A percentile compares a stretch with the other conserved stretches of the same genome.
phyloP scores from a whole-genome alignment of 306 rosid genomes.

The Cicer bijugum region DNA sequence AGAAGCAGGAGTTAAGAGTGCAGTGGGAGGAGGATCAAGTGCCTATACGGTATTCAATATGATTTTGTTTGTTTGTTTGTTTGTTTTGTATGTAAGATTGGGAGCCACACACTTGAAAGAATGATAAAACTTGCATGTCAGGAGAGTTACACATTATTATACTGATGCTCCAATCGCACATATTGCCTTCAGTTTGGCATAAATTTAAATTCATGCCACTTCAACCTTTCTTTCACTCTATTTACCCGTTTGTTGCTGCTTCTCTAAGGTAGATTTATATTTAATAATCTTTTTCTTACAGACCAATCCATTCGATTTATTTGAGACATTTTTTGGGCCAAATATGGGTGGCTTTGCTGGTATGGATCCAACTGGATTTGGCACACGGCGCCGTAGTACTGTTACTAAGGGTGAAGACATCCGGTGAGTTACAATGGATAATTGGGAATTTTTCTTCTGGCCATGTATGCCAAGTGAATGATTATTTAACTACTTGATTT shows the following conservation, averaged over 20 bases:
- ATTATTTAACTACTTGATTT: conserved; percentile 4
- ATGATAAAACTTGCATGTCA: conserved; percentile 5
- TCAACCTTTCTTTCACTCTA: conserved; percentile 32
- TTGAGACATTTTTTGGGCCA: conserved; percentile 94
- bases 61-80: conserved; percentile 25
- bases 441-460: conserved; percentile 23
- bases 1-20: conserved; percentile 91
- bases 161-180: conserved; percentile 17
- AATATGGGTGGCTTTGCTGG: conserved; percentile 84
- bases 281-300: conserved; percentile 48
- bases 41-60: conserved; percentile 77
- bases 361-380: conserved; percentile 80
- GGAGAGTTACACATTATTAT: conserved; percentile 17
- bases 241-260: conserved; percentile 19
- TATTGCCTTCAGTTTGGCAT: conserved; percentile 15
- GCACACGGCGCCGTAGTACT: conserved; percentile 84
- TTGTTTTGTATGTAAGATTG: conserved; percentile 11
- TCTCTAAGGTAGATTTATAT: conserved; percentile 32
- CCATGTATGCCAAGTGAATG: conserved; percentile 33
- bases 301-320: conserved; percentile 97
- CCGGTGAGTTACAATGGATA: conserved; percentile 64
- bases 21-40: conserved; percentile 83
- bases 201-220: conserved; percentile 38
- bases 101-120: conserved; percentile 10
- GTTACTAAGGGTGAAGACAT: conserved; percentile 94